Conservation (phyloP, 495 filamentous ascomycete genomes). For the Xylona heveae region DNA sequence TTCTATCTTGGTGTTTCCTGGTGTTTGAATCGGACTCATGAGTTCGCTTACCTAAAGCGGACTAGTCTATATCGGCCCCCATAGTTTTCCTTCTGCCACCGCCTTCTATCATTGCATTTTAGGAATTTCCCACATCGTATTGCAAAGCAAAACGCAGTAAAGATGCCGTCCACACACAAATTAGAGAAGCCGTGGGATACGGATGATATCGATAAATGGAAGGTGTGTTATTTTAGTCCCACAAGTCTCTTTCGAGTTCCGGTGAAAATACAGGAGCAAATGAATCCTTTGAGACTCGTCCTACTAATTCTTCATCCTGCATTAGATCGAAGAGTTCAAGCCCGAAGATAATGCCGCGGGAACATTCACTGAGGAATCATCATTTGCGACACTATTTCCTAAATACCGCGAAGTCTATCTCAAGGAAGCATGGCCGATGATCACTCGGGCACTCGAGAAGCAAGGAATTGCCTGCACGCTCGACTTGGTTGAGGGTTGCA, state of each 20-base stretch:
- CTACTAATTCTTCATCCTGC: background rate
- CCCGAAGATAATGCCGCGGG: conserved; percentile 69
- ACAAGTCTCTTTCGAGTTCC: no score
- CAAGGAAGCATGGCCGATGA: conserved; percentile 70
- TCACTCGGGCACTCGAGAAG: conserved; percentile 65
- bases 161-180: conserved; percentile 87
- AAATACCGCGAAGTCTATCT: conserved; percentile 95
- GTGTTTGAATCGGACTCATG: no score
- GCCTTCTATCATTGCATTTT: no score
- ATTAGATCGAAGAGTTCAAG: conserved; percentile 58
- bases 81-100: no score
- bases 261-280: background rate
- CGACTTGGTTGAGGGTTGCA: conserved; percentile 86
- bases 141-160: no score
- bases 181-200: conserved; percentile 96
- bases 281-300: background rate
- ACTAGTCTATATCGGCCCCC: no score
- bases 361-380: conserved; percentile 79
- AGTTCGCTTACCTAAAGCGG: no score
- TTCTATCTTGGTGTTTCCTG: no score
- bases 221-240: conserved; percentile 23
- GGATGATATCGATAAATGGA: conserved; percentile 96
- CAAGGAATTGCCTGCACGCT: conserved; percentile 68
- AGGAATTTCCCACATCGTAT: no score
- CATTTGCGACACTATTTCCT: conserved; percentile 80